Evolutionary conservation across 2,329 filamentous ascomycete genomes (phyloP).

Genomic region (Colletotrichum sp.): DNA sequence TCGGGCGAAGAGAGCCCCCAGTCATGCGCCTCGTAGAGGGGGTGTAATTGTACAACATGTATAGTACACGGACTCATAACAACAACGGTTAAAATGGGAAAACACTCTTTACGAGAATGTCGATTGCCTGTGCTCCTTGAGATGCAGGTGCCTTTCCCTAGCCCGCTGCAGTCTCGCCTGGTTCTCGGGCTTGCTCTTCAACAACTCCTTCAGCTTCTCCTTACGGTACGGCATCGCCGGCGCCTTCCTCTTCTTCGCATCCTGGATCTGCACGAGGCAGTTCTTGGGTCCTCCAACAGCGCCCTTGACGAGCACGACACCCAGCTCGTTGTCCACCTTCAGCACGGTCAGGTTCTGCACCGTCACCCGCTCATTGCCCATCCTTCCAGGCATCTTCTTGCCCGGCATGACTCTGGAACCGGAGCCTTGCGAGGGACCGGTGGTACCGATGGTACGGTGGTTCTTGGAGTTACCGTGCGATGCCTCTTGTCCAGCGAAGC

Average conservation of each 20-base stretch:
- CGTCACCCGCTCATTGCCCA: conserved; percentile 89
- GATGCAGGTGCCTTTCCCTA: conserved; percentile 53
- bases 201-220: conserved; percentile 44
- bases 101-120: conserved; percentile 16
- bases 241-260: conserved; percentile 83
- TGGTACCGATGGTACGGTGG: conserved; percentile 89
- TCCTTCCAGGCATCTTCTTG: conserved; percentile 97
- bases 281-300: conserved; percentile 88
- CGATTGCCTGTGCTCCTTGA: conserved; percentile 48
- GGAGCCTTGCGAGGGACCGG: conserved; percentile 87
- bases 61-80: conserved; percentile 35
- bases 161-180: conserved; percentile 52
- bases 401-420: conserved; percentile 92
- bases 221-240: conserved; percentile 54
- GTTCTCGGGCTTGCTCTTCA: conserved; percentile 52
- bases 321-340: conserved; percentile 84
- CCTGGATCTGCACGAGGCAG: conserved; percentile 82
- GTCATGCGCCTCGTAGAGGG: conserved; percentile 7
- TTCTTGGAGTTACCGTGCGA: conserved; percentile 96
- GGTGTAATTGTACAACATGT: conserved; percentile 32
- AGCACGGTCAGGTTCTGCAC: conserved; percentile 91
- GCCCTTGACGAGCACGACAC: conserved; percentile 87
- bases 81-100: conserved; percentile 19
- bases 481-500: conserved; percentile 85
- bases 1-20: conserved; percentile 4